Evolutionary conservation across 306 rosid species (phyloP), one percentile per base, ranked within the genome.

Genomic region (Lathyrus sativus): DNA sequence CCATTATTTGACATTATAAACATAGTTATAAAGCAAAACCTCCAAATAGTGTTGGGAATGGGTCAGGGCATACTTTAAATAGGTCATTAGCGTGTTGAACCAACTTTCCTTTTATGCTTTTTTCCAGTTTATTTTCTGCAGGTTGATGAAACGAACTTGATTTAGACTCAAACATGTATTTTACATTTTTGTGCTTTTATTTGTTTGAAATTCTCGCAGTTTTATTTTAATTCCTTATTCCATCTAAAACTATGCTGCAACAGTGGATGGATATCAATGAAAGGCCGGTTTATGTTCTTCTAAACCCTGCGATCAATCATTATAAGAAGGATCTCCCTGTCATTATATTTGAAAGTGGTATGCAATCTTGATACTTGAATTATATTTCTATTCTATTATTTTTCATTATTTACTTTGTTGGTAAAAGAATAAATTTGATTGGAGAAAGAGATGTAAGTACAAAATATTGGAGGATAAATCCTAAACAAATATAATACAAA

Each of bases 191-290:
- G 35, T 35, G 48, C 70, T 35, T 11, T 39, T 55, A 65, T 38
- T 71, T 43, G 26, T 48, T 65, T 65, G 24, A 68, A 63, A 63
- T 31, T 60, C 67, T 79, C 68, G 68, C 6, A 12, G 53, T 43
- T 18, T 55, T 65, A 41, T 24, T 77, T 13, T 57, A 61, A 39
- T 70, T 60, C 67, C 54, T 72, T 17, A 67, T 84, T 49, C 7
- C 62, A 35, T 51, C 49, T 60, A 26, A 44, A 72, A 35, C 61
- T 65, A 48, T 68, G 12, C 66, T 78, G 62, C 42, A 22, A 74
- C 95, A 92, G 98, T 72, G 89, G 86, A 92, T 92, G 98, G 98
- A 89, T 71, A 83, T 92, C 59, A 92, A 92, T 69, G 96, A 89
- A 82, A 92, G 91, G 76, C 98, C 96, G 17, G 93, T 92, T 67